phyloP scores from a whole-genome alignment of 1,284 basidiomycete genomes.

The Tylopilus sp. region DNA sequence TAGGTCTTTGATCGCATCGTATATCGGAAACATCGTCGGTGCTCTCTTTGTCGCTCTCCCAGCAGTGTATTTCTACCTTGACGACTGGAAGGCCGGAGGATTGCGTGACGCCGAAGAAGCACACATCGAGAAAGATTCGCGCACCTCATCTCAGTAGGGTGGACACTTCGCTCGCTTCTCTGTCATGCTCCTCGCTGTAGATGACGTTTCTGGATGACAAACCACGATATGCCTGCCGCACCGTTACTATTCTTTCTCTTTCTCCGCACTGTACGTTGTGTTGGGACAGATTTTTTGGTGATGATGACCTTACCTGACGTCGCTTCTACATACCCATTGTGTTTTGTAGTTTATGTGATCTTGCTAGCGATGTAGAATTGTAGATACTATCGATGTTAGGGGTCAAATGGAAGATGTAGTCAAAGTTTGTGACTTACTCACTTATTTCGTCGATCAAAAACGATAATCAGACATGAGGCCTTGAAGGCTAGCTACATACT shows the following conservation, averaged over 20 bases:
- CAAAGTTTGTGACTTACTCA: no score
- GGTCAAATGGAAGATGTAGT: no score
- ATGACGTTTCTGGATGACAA: not conserved
- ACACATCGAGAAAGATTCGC: slow-evolving; percentile 11
- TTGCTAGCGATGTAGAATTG: not conserved
- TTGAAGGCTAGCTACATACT: no score
- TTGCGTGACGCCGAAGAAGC: slow-evolving; percentile 40
- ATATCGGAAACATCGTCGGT: slow-evolving; percentile 68
- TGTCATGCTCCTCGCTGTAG: not conserved
- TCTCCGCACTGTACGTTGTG: no score
- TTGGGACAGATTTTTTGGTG: not conserved
- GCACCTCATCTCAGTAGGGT: slow-evolving; percentile 43
- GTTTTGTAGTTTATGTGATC: not conserved
- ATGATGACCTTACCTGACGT: not conserved
- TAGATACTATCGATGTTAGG: not conserved
- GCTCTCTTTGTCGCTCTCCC: slow-evolving; percentile 62
- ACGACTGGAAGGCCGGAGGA: slow-evolving; percentile 44
- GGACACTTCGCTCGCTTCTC: slow-evolving; percentile 19
- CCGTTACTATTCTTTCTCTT: no score
- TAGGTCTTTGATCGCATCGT: slow-evolving; percentile 65
- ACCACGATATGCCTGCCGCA: not conserved
- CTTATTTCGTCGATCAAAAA: no score
- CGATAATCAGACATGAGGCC: no score
- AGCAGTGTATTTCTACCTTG: slow-evolving; percentile 56
- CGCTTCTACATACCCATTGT: not conserved